A percentile compares a stretch with the other conserved stretches of the same genome.
These are phyloP conservation scores for Sabuloglossum arenarium DNA, from an alignment of 495 filamentous ascomycete species.

Conservation along the genomic window DNA sequence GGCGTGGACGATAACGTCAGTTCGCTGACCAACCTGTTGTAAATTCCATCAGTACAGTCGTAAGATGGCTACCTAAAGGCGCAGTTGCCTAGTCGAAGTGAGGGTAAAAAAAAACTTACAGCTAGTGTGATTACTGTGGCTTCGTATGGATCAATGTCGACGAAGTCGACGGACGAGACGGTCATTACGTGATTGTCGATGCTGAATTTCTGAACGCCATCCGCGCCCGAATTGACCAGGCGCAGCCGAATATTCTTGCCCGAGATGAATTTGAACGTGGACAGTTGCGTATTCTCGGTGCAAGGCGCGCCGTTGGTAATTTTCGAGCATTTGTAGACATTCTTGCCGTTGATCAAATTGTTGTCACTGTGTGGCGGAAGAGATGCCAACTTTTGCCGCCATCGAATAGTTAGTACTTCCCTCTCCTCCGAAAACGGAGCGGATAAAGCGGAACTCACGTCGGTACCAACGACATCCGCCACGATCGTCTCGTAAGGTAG, in stretches of 20 bases:
- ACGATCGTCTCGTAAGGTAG: conserved; percentile 17
- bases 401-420: not conserved
- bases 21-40: conserved; percentile 1
- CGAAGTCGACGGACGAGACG: conserved; percentile 28
- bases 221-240: conserved; percentile 33
- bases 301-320: not conserved
- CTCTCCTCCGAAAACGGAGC: too few relatives aligned
- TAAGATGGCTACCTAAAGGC: not conserved
- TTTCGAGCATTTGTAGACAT: conserved; percentile 11
- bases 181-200: conserved; percentile 31
- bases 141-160: conserved; percentile 27
- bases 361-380: conserved; percentile 10
- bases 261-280: conserved; percentile 16
- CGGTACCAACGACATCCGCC: conserved; percentile 5
- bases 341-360: conserved; percentile 21
- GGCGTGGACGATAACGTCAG: conserved; percentile 2
- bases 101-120: not conserved
- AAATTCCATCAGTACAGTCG: not conserved
- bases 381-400: not conserved
- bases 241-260: conserved; percentile 31
- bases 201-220: conserved; percentile 26
- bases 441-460: not conserved
- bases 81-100: not conserved
- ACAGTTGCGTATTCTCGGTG: not conserved
- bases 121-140: not conserved